Evolutionary conservation across 495 filamentous ascomycete genomes (phyloP).

Genomic region (Penicillium atrosanguineum): DNA sequence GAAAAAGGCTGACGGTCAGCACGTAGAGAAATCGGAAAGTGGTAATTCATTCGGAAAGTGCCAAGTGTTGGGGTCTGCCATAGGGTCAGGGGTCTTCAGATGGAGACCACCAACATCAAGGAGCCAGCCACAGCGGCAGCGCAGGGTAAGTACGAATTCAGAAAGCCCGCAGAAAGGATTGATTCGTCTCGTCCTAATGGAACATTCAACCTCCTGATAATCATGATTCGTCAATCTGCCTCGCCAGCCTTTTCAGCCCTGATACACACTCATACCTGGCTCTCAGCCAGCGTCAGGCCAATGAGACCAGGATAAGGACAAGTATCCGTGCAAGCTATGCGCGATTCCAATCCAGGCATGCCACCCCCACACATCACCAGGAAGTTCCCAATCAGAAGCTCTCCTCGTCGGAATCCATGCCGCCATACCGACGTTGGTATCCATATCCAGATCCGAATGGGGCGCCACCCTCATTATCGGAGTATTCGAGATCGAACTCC

Average conservation of each 20-base stretch:
- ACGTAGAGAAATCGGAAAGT: not conserved
- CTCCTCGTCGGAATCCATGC: slow-evolving; percentile 36
- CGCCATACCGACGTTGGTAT: slow-evolving; percentile 22
- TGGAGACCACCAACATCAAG: not conserved
- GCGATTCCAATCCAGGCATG: not conserved
- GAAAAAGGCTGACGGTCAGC: not conserved
- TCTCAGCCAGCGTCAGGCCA: not conserved
- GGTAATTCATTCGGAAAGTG: not conserved
- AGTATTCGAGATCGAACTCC: slow-evolving; percentile 51
- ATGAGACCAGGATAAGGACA: not conserved
- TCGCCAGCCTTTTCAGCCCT: not conserved
- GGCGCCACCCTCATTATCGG: slow-evolving; percentile 42
- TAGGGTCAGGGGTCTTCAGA: not conserved
- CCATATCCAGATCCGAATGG: slow-evolving; percentile 17
- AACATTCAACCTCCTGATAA: not conserved
- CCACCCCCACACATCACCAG: not conserved
- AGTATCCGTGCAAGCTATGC: not conserved
- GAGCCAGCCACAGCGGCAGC: not conserved
- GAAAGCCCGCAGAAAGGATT: not conserved
- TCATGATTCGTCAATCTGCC: not conserved
- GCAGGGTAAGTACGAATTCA: not conserved
- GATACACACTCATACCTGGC: not conserved
- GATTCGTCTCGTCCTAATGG: not conserved
- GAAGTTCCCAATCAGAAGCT: slow-evolving; percentile 14
- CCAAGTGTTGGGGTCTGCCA: not conserved